These are phyloP conservation scores for Chrysoporthe austroafricana DNA, from an alignment of 2,329 filamentous ascomycete genomes.

Conservation along the genomic window DNA sequence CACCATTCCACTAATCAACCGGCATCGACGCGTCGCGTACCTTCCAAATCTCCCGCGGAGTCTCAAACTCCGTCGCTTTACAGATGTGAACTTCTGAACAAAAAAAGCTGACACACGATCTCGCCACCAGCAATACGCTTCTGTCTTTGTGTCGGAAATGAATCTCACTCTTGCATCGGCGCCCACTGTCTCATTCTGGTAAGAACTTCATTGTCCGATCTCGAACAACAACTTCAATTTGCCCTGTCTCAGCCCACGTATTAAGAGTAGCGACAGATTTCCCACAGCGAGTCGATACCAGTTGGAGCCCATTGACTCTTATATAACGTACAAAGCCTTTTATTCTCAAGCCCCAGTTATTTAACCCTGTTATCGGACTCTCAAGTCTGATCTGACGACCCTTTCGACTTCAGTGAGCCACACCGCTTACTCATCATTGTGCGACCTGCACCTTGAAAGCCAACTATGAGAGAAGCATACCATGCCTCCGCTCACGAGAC, in stretches of 20 bases:
- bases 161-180: neutral
- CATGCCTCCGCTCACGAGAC: slow-evolving; percentile 6
- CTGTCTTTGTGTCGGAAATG: neutral
- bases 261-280: neutral
- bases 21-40: slow-evolving; percentile 4
- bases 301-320: neutral
- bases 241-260: neutral
- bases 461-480: neutral
- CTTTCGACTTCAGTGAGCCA: neutral
- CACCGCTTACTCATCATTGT: neutral
- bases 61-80: neutral
- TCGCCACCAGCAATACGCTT: neutral
- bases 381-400: neutral
- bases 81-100: neutral
- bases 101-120: neutral
- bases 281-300: neutral
- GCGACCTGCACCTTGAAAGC: neutral
- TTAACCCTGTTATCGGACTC: neutral
- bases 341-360: neutral
- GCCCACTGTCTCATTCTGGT: neutral
- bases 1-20: neutral
- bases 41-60: neutral
- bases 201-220: neutral
- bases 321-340: neutral
- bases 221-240: neutral